Evolutionary conservation across 140 eudicot genomes (phyloP).

Genomic region (Oenanthe javanica): DNA sequence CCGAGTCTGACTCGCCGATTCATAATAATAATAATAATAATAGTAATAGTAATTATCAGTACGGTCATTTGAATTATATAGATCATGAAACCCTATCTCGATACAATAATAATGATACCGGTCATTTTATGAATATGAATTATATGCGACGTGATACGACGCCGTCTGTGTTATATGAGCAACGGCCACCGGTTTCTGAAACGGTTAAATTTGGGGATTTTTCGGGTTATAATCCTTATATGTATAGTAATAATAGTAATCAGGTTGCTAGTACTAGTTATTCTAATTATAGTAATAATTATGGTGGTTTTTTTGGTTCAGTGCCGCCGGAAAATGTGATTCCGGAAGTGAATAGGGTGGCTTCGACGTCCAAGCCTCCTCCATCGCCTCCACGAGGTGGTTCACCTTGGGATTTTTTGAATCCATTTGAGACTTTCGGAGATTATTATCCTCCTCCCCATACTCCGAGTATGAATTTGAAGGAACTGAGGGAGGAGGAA

Average conservation of each 20-base stretch:
- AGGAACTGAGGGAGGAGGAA: slow-evolving; percentile 86
- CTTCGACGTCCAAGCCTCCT: slow-evolving; percentile 49
- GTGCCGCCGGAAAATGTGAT: slow-evolving; percentile 18
- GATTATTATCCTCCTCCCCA: slow-evolving; percentile 43
- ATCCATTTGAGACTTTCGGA: slow-evolving; percentile 66
- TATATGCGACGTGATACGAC: slow-evolving; percentile 57
- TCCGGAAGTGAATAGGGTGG: slow-evolving; percentile 17
- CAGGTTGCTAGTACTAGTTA: slow-evolving; percentile 26
- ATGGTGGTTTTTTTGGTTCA: slow-evolving; percentile 38
- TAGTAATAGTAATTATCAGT: neutral
- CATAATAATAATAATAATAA: neutral
- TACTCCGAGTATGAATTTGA: slow-evolving; percentile 66
- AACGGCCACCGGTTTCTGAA: slow-evolving; percentile 47
- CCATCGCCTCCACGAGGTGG: slow-evolving; percentile 72
- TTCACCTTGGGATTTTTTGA: slow-evolving; percentile 76
- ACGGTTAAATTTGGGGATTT: slow-evolving; percentile 47
- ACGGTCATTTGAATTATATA: slow-evolving; percentile 22
- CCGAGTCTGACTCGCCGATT: slow-evolving; percentile 26
- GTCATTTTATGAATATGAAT: slow-evolving; percentile 45
- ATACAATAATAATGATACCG: slow-evolving; percentile 18
- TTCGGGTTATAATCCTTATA: slow-evolving; percentile 25
- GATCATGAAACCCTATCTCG: slow-evolving; percentile 36
- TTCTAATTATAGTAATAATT: slow-evolving; percentile 20
- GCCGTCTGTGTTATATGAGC: slow-evolving; percentile 65
- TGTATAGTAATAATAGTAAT: slow-evolving; percentile 14